Evolutionary conservation across 2,329 filamentous ascomycete species (phyloP).

Genomic region (Penicillium sp.): DNA sequence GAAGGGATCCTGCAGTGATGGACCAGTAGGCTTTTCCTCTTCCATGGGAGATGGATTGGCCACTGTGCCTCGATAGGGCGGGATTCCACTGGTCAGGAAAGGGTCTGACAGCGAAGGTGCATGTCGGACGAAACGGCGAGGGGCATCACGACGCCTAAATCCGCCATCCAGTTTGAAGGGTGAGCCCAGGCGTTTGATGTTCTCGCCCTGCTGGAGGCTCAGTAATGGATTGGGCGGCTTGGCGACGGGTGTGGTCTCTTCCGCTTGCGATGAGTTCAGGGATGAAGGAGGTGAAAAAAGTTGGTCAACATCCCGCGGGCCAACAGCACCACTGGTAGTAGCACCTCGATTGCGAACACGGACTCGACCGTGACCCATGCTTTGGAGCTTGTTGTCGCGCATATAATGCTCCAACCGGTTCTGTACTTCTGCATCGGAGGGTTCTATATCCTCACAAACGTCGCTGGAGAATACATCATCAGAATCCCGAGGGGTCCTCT

Average conservation of each 20-base stretch:
- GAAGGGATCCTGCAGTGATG: conserved; percentile 31
- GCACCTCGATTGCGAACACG: conserved; percentile 62
- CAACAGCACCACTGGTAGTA: conserved; percentile 58
- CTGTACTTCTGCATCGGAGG: conserved; percentile 58
- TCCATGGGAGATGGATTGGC: conserved; percentile 14
- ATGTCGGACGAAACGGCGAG: conserved; percentile 36
- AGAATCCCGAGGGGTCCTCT: conserved; percentile 50
- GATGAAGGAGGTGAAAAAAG: conserved; percentile 53
- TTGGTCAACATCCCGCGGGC: conserved; percentile 51
- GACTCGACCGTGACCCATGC: conserved; percentile 55
- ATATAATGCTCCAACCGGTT: conserved; percentile 52
- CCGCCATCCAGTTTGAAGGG: conserved; percentile 45
- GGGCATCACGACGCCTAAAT: conserved; percentile 31
- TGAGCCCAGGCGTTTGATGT: conserved; percentile 48
- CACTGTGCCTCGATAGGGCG: conserved; percentile 19
- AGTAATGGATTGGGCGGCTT: conserved; percentile 30
- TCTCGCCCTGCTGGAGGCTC: conserved; percentile 35
- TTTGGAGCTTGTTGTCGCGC: conserved; percentile 38
- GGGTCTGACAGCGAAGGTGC: conserved; percentile 46
- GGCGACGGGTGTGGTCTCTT: conserved; percentile 20
- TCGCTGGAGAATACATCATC: conserved; percentile 44
- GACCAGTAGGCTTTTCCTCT: conserved; percentile 11
- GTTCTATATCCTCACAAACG: conserved; percentile 40
- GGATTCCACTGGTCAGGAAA: conserved; percentile 33
- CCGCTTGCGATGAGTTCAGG: conserved; percentile 24